Base-by-base conservation (phyloP, 495 filamentous ascomycete genomes). In the Aspergillus hancockii region DNA sequence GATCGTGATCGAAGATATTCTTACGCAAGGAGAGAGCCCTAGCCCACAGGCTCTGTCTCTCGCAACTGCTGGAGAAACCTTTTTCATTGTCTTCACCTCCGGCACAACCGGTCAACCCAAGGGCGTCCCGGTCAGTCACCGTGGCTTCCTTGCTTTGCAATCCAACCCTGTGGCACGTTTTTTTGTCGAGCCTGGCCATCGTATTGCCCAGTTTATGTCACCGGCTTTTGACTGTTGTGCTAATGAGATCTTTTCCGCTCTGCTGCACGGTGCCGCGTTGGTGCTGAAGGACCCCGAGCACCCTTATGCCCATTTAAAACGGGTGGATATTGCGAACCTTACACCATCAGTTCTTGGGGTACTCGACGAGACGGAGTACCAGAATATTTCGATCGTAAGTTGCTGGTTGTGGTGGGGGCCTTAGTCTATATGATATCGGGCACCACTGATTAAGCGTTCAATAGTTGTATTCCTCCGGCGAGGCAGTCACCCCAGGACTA, bases 81-180 rank as follows among this genome's bases (percentile, higher is more conserved):
- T n/a, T n/a, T 77, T 74, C 53, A 1, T 75, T 6, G 67, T 61
- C 60, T 77, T 75, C 49, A 75, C 74, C 7, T 77, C 74, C 0
- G 74, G 74, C 2, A 66, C 73, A 0, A 72, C 67, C 10, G 73
- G 73, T 13, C 63, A 54, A 25, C 73, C 74, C 3, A 75, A 75
- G 54, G 73, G 65, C 6, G 71, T 71, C 8, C 16, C 63, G 2
- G 68, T 60, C 38, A 36, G 8, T 0, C 71, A 72, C 47, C 47
- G 55, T 46, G 51, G 60, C 0, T 41, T 73, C 4, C 59, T 71
- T 40, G 63, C 64, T 19, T 67, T 66, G 47, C 68, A 66, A 54
- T 40, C 25, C 13, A 61, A 67, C 55, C 52, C 54, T 18, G 31
- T 56, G 28, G 64, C 66, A 19, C 57, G 74, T 10, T 45, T 77